These are phyloP conservation scores for Spatholobus suberectus DNA, from an alignment of 306 rosid species.

Conservation along the genomic window DNA sequence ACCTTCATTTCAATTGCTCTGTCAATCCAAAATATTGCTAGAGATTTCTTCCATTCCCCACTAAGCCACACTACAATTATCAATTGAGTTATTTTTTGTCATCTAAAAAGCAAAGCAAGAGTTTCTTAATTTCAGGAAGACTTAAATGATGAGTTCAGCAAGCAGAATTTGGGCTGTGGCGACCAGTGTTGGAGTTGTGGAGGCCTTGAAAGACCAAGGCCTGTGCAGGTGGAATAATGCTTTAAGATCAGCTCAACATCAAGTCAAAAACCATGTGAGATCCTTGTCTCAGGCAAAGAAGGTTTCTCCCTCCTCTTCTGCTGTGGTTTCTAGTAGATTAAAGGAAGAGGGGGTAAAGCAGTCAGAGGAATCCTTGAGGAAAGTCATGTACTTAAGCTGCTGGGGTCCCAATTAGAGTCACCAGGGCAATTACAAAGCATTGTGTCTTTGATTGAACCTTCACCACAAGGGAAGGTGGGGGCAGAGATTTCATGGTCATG, in stretches of 20 bases:
- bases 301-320: constrained; percentile 46
- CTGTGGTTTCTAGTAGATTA: constrained; percentile 33
- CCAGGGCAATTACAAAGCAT: not conserved
- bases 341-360: constrained; percentile 52
- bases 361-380: constrained; percentile 70
- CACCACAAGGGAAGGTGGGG: not conserved
- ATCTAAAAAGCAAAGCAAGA: not conserved
- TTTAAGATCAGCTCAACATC: constrained; percentile 48
- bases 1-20: constrained; percentile 1
- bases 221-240: constrained; percentile 57
- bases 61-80: not conserved
- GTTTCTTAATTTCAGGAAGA: not conserved
- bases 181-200: constrained; percentile 51
- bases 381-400: constrained; percentile 69
- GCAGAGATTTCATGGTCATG: not conserved
- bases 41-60: not conserved
- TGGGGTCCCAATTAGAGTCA: constrained; percentile 48
- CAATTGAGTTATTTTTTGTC: not conserved
- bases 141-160: constrained; percentile 29
- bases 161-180: constrained; percentile 49
- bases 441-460: constrained; percentile 9
- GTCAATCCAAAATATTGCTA: constrained; percentile 26
- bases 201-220: constrained; percentile 64
- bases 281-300: constrained; percentile 49
- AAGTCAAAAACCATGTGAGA: constrained; percentile 47